Evolutionary conservation across 768 basidiomycete species (phyloP), one percentile per base, ranked within the genome.

Genomic region (Saitozyma podzolica): DNA sequence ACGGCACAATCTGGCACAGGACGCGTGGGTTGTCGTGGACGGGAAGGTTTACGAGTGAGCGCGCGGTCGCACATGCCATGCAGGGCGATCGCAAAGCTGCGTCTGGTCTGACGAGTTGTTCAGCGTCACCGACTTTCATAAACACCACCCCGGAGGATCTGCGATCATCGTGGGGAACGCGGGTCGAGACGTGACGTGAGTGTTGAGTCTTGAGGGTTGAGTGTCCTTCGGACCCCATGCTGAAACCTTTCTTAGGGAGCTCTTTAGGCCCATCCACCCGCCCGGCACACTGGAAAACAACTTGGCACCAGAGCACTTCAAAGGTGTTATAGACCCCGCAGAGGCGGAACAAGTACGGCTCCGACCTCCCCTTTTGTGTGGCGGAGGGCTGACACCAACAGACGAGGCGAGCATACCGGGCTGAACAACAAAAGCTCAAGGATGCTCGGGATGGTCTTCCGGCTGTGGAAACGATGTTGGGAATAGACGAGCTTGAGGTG

Each of bases 11-110:
- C 54, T 74, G 9, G 59, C 73, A 17, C 71, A 78, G 14, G 75
- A 76, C 58, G 69, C 72, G 6, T 78, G 77, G 77, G 75, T 78
- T 1, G 67, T 78, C 3, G 61, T 78, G 13, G 68, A 75, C 49
- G 77, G 77, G 9, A 70, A 74, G 40, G 75, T 78, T 2, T 78
- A 72, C 58, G 77, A 78, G 76, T 77, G 65, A 74, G 76, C 67
- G 37, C 1, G 42, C 14, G 40, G n/a, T 13, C 2, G 45, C 45
- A 47, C n/a, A 6, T 2, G 1, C 13, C 2, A 13, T 2, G 45
- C 45, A 5, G 2, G 29, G 45, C 45, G 45, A 47, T 43, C 43
- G 20, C 59, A 61, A 41, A 55, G 37, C 10, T 2, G 29, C 5
- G 29, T 29, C 29, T 29, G 29, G 29, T 29, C 29, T 29, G 29